Evolutionary conservation across 305 asterid species (phyloP).

Genomic region (Salvia sclarea): DNA sequence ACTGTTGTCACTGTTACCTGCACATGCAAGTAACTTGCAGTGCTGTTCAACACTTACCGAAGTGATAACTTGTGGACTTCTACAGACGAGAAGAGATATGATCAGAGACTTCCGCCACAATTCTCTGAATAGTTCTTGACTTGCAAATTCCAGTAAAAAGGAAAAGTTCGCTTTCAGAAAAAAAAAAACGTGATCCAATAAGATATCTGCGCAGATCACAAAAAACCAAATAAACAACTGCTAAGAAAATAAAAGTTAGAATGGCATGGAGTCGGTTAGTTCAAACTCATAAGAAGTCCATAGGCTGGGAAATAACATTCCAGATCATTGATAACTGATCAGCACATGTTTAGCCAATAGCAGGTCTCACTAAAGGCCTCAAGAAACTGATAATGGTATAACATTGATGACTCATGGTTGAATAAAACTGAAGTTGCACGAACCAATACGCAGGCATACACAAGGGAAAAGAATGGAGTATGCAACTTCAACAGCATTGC

Average conservation of each 20-base stretch:
- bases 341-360: not conserved
- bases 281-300: not conserved
- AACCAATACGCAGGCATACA: not conserved
- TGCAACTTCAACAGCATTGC: constrained; percentile 3
- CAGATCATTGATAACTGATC: constrained; percentile 3
- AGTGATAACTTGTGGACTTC: constrained; percentile 22
- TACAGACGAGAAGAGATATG: not conserved
- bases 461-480: not conserved
- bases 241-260: not conserved
- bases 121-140: constrained; percentile 13
- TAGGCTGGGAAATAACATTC: not conserved
- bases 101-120: constrained; percentile 1
- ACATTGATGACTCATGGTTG: not conserved
- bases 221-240: constrained; percentile 12
- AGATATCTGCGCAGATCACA: constrained; percentile 21
- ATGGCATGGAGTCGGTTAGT: not conserved
- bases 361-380: constrained; percentile 1
- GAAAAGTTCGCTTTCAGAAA: constrained; percentile 21
- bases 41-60: constrained; percentile 14
- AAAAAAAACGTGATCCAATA: constrained; percentile 19
- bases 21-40: constrained; percentile 1
- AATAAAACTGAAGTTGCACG: not conserved
- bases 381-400: not conserved
- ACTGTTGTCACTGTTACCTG: constrained; percentile 13
- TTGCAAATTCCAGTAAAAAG: constrained; percentile 19